Evolutionary conservation across 371 early-diverging fungal genomes (phyloP).

Genomic region (Funneliformis caledonium): DNA sequence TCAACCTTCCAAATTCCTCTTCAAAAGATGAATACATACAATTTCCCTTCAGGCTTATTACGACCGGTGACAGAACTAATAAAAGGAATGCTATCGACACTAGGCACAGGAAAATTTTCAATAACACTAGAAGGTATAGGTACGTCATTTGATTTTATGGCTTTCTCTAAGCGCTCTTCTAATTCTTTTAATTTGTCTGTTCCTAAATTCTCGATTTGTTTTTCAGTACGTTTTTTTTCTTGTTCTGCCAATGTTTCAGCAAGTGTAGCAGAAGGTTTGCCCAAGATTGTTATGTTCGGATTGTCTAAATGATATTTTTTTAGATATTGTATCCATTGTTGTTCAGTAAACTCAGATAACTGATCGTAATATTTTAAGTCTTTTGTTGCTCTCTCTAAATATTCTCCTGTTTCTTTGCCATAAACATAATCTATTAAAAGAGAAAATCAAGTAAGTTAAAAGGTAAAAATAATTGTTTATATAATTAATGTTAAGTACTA

Average conservation of each 20-base stretch:
- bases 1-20: neutral
- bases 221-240: conserved; percentile 61
- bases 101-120: conserved; percentile 63
- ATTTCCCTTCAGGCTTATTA: conserved; percentile 47
- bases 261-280: conserved; percentile 66
- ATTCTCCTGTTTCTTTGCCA: conserved; percentile 59
- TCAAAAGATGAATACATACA: conserved; percentile 51
- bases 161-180: conserved; percentile 57
- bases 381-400: conserved; percentile 55
- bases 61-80: conserved; percentile 65
- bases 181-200: conserved; percentile 55
- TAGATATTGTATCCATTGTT: conserved; percentile 59
- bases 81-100: conserved; percentile 62
- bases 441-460: neutral
- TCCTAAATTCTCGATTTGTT: conserved; percentile 60
- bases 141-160: conserved; percentile 60
- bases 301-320: conserved; percentile 57
- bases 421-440: conserved; percentile 59
- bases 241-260: conserved; percentile 60
- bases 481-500: neutral
- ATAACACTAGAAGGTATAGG: conserved; percentile 63
- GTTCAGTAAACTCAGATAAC: conserved; percentile 52
- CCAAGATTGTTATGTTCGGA: conserved; percentile 59
- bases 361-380: conserved; percentile 57
- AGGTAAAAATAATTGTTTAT: neutral